These are phyloP conservation scores for Chalara sp. DNA, from an alignment of 2,329 filamentous ascomycete species.

Conservation along the genomic window DNA sequence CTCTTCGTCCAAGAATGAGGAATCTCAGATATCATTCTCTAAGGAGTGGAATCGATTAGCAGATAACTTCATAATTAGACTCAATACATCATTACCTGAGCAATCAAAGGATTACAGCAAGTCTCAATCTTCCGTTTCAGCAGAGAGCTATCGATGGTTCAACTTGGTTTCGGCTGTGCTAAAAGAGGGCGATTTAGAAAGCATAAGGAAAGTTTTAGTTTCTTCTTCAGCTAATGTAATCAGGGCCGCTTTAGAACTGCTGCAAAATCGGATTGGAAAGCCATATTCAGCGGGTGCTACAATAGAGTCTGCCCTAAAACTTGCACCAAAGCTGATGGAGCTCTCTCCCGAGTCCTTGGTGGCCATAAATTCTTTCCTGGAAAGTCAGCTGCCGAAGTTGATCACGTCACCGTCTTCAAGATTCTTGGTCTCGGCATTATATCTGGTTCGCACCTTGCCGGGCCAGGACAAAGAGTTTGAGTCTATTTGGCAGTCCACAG, in stretches of 20 bases:
- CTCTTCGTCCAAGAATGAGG: constrained; percentile 33
- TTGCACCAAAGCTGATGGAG: constrained; percentile 34
- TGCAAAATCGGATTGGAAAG: constrained; percentile 53
- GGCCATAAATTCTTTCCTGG: constrained; percentile 43
- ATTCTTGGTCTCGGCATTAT: constrained; percentile 59
- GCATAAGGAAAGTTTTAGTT: constrained; percentile 8
- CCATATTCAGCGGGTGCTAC: constrained; percentile 58
- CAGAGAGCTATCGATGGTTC: constrained; percentile 63
- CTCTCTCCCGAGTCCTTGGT: constrained; percentile 35
- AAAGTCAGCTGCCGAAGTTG: constrained; percentile 49
- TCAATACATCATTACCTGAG: constrained; percentile 73
- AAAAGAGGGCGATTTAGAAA: constrained; percentile 23
- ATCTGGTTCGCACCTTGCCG: constrained; percentile 42
- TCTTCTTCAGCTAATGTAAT: constrained; percentile 16
- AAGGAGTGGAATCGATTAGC: constrained; percentile 59
- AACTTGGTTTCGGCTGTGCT: constrained; percentile 29
- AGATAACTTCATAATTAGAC: constrained; percentile 52
- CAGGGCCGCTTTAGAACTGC: constrained; percentile 35
- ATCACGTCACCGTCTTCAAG: constrained; percentile 62
- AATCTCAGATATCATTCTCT: constrained; percentile 42
- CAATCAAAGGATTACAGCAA: constrained; percentile 69
- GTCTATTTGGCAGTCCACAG: constrained; percentile 28
- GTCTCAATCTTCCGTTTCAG: constrained; percentile 62
- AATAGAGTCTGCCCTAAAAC: constrained; percentile 44
- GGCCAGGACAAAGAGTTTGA: constrained; percentile 25